Percentiles rank a stretch among this genome's conserved stretches.
These are phyloP conservation scores for Centella asiatica DNA, from an alignment of 129 eudicot species.

Conservation along the genomic window DNA sequence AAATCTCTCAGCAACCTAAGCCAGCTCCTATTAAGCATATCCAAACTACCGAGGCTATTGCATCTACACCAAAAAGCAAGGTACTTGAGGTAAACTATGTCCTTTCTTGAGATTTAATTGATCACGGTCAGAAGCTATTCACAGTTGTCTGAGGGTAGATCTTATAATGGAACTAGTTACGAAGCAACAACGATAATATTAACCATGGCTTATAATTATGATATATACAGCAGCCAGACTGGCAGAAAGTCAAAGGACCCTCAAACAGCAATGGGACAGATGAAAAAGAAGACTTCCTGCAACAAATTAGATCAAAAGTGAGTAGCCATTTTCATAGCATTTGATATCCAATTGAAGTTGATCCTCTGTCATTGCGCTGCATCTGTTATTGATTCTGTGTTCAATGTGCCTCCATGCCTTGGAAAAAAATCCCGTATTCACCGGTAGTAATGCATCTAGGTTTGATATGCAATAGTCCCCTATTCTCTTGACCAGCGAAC, in stretches of 20 bases:
- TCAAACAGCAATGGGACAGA: constrained; percentile 27
- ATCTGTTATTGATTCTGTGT: neutral
- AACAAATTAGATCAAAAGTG: constrained; percentile 87
- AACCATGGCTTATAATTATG: neutral
- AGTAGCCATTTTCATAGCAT: constrained; percentile 21
- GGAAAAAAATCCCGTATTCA: no score
- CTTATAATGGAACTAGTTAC: neutral
- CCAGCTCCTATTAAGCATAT: constrained; percentile 40
- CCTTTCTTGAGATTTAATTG: neutral
- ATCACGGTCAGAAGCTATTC: neutral
- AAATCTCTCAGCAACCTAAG: constrained; percentile 39
- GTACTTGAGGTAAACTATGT: constrained; percentile 18
- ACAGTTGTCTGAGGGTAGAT: neutral
- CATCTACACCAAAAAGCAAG: constrained; percentile 27
- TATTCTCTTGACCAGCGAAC: no score
- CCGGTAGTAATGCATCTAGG: no score
- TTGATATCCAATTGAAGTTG: neutral
- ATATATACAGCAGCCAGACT: constrained; percentile 31
- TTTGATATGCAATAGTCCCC: no score
- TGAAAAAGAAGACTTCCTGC: constrained; percentile 71
- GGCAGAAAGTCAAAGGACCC: constrained; percentile 30
- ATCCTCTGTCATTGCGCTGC: neutral
- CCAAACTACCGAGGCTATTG: constrained; percentile 18
- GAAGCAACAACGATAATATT: neutral
- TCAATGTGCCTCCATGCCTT: neutral